These are phyloP conservation scores for Eucalyptus polyanthemos DNA, from an alignment of 345 rosid genomes.

Conservation along the genomic window DNA sequence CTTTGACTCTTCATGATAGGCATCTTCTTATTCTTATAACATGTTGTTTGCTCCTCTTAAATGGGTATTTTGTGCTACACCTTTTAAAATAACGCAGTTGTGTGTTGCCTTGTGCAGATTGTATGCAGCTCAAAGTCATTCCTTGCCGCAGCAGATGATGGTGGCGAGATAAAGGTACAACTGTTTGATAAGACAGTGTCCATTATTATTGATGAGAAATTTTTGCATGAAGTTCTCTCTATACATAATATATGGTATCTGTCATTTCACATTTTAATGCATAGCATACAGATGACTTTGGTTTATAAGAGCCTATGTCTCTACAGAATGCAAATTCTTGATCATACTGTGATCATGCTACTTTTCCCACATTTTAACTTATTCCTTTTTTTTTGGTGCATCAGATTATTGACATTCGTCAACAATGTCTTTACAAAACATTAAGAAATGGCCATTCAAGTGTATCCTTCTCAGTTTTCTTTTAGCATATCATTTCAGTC, in stretches of 20 bases:
- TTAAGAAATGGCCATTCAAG: slow-evolving; percentile 81
- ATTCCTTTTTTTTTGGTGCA: not conserved
- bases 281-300: not conserved
- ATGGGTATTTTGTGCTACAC: not conserved
- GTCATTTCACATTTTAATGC: not conserved
- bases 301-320: not conserved
- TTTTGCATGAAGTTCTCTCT: not conserved
- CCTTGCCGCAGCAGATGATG: slow-evolving; percentile 84
- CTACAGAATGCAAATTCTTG: not conserved
- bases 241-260: not conserved
- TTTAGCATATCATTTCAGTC: not conserved
- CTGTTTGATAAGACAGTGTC: not conserved
- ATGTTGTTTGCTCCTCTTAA: not conserved
- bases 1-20: not conserved
- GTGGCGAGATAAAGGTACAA: slow-evolving; percentile 73
- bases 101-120: slow-evolving; percentile 23
- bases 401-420: slow-evolving; percentile 76
- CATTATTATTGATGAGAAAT: not conserved
- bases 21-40: not conserved
- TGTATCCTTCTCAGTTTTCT: slow-evolving; percentile 41
- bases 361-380: not conserved
- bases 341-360: slow-evolving; percentile 69
- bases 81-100: not conserved
- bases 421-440: slow-evolving; percentile 62
- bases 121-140: slow-evolving; percentile 64